Percentiles rank a stretch among this genome's conserved stretches.
Evolutionary conservation across 805 yeast genomes (phyloP).

Genomic region (Teunomyces pallodes): DNA sequence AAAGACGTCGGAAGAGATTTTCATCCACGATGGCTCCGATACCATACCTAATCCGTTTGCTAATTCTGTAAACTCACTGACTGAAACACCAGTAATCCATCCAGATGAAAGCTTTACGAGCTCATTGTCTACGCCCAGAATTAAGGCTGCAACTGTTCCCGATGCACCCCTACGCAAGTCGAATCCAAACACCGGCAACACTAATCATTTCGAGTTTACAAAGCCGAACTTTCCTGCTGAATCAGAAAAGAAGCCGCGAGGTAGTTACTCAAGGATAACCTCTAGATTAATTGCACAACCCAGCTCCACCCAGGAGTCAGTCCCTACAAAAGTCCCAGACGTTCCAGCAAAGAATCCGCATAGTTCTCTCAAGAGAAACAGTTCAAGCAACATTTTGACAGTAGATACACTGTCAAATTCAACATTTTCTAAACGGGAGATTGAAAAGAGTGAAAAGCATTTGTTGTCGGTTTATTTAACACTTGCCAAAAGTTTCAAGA

Average conservation of each 20-base stretch:
- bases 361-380: constrained; percentile 7
- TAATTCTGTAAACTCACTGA: constrained; percentile 19
- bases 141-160: constrained; percentile 24
- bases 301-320: constrained; percentile 1
- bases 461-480: constrained; percentile 47
- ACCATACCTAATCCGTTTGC: constrained; percentile 30
- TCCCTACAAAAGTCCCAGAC: neutral
- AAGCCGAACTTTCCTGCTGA: constrained; percentile 27
- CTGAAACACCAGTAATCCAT: constrained; percentile 15
- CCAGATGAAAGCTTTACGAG: constrained; percentile 23
- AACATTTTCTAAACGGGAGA: constrained; percentile 18
- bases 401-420: constrained; percentile 1
- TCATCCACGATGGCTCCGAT: constrained; percentile 2
- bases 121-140: constrained; percentile 29
- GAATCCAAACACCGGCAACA: constrained; percentile 15
- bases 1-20: neutral
- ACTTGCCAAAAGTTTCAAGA: constrained; percentile 60
- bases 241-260: constrained; percentile 21
- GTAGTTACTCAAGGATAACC: constrained; percentile 44
- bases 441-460: constrained; percentile 37
- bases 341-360: constrained; percentile 8
- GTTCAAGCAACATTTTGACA: constrained; percentile 5
- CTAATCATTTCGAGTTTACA: constrained; percentile 25
- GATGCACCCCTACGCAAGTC: constrained; percentile 40
- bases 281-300: constrained; percentile 49